These are phyloP conservation scores for Quercus engelmannii DNA, from an alignment of 306 rosid species.

Conservation along the genomic window DNA sequence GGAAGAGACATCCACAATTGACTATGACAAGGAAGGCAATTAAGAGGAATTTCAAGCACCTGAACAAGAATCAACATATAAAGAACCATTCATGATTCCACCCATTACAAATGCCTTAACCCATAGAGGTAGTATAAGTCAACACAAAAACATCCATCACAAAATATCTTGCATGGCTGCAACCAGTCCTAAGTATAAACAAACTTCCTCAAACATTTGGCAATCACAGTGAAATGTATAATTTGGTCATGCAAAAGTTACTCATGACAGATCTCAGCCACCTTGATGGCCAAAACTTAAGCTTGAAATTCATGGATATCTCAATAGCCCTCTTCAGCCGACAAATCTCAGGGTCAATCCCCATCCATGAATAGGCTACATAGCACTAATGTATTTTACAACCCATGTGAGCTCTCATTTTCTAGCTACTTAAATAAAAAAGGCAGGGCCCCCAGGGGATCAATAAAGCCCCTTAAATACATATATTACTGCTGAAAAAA, in stretches of 20 bases:
- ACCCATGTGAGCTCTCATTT: not conserved
- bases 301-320: not conserved
- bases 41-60: too few relatives aligned
- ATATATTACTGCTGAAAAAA: not conserved
- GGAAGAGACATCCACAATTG: not conserved
- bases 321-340: not conserved
- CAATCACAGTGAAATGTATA: not conserved
- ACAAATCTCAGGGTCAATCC: not conserved
- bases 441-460: not conserved
- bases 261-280: not conserved
- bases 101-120: not conserved
- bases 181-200: not conserved
- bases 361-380: not conserved
- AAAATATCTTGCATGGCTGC: not conserved
- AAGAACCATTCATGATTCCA: not conserved
- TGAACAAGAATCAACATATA: too few relatives aligned
- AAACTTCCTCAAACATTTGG: not conserved
- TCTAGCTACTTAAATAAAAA: not conserved
- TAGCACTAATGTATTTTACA: not conserved
- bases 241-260: not conserved
- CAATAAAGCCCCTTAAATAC: not conserved
- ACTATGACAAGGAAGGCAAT: not conserved
- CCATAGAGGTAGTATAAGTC: not conserved
- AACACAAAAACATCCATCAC: not conserved
- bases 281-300: not conserved